These are phyloP conservation scores for Colletotrichum cereale DNA, from an alignment of 2,329 filamentous ascomycete genomes.

Conservation along the genomic window DNA sequence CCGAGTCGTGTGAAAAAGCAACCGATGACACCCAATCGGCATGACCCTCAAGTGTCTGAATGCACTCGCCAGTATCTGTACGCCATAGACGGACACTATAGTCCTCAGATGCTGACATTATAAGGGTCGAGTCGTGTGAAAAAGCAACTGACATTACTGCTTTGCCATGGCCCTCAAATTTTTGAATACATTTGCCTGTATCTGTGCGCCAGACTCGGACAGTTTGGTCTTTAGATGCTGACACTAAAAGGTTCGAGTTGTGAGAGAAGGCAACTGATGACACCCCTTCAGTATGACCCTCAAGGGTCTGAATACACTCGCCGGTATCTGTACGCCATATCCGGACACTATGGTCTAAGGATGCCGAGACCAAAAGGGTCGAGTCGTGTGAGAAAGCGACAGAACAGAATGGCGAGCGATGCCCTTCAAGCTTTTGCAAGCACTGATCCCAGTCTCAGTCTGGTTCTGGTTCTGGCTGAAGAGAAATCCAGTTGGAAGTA, in stretches of 20 bases:
- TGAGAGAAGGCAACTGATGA: not conserved
- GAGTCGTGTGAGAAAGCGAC: not conserved
- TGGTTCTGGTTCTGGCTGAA: not conserved
- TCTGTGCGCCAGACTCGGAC: not conserved
- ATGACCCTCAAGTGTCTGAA: too few species aligned
- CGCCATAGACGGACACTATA: too few species aligned
- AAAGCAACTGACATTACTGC: not conserved
- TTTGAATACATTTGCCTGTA: too few species aligned
- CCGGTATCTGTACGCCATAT: not conserved
- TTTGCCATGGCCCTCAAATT: too few species aligned
- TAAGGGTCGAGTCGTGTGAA: not conserved
- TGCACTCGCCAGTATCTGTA: not conserved
- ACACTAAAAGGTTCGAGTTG: not conserved
- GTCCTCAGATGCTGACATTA: not conserved
- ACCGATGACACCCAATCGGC: too few species aligned
- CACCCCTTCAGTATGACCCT: not conserved
- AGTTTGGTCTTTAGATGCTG: not conserved
- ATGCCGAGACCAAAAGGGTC: not conserved
- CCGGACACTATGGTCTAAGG: accelerated
- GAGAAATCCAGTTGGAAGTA: not conserved
- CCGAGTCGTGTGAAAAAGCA: not conserved
- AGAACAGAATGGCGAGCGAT: too few species aligned
- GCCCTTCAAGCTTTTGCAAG: not conserved
- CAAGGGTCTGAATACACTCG: not conserved
- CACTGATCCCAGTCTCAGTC: not conserved